Evolutionary conservation across 257 asterid genomes (phyloP).

Genomic region (Plectranthus barbatus): DNA sequence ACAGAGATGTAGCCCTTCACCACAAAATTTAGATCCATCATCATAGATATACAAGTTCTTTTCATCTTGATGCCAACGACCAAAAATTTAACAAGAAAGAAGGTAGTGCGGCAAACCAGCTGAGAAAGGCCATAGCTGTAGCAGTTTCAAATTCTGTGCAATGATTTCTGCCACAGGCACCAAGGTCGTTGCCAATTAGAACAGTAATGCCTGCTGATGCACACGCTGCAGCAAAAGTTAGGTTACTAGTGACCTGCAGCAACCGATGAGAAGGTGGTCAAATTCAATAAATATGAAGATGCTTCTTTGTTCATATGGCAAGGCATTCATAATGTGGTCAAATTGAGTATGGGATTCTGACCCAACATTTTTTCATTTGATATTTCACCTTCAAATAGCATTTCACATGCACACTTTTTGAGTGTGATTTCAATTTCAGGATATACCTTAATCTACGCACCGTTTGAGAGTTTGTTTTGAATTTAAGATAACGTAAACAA

Average conservation of each 20-base stretch:
- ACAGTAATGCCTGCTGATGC: constrained; percentile 98
- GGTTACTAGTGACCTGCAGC: constrained; percentile 78
- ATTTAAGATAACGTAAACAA: neutral
- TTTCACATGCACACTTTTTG: neutral
- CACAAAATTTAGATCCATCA: neutral
- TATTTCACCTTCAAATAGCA: neutral
- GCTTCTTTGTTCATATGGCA: neutral
- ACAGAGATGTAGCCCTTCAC: neutral
- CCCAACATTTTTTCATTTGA: neutral
- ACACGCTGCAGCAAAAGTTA: constrained; percentile 93
- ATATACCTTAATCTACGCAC: neutral
- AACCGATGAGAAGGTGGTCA: neutral
- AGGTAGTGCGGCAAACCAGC: constrained; percentile 88
- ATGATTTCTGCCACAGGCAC: constrained; percentile 62
- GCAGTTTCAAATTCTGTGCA: constrained; percentile 87
- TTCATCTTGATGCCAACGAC: constrained; percentile 83
- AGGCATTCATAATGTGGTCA: neutral
- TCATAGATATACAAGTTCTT: neutral
- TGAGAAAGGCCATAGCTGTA: constrained; percentile 91
- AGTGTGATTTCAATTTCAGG: neutral
- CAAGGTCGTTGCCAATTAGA: constrained; percentile 77
- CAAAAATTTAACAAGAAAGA: constrained; percentile 78
- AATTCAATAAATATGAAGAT: neutral
- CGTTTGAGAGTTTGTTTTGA: neutral
- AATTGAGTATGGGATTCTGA: neutral